A percentile compares a stretch with the other conserved stretches of the same genome.
Conservation (phyloP, 352 stramenopile genomes). For the Phytopythium ostracodes region DNA sequence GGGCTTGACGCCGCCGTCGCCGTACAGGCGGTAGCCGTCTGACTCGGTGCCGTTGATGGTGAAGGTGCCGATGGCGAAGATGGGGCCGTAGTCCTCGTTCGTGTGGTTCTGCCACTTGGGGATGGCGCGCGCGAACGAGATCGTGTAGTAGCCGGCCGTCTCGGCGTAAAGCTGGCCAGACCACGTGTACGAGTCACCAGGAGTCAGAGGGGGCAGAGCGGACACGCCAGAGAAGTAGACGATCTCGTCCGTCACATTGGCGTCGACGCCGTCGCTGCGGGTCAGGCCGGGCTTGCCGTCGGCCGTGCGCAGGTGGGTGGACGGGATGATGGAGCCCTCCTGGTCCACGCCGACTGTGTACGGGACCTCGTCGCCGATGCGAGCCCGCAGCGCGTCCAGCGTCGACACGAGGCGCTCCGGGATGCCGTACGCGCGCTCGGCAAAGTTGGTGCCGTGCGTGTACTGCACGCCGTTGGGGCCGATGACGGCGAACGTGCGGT, state of each 20-base stretch:
- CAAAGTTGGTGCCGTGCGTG: constrained; percentile 30
- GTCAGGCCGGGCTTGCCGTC: constrained; percentile 18
- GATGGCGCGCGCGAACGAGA: constrained; percentile 22
- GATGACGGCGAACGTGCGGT: constrained; percentile 21
- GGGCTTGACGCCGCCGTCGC: constrained; percentile 22
- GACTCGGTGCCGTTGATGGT: constrained; percentile 18
- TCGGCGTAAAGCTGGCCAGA: constrained; percentile 22
- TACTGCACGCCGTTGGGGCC: constrained; percentile 31
- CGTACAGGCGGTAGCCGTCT: constrained; percentile 22
- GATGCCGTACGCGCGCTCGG: constrained; percentile 25
- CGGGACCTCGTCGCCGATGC: constrained; percentile 19
- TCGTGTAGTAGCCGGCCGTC: constrained; percentile 24
- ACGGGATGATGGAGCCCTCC: constrained; percentile 25
- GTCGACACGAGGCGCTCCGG: constrained; percentile 22
- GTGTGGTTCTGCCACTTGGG: constrained; percentile 25
- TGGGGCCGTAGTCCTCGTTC: constrained; percentile 18
- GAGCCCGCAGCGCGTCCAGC: constrained; percentile 20
- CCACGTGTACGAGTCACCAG: constrained; percentile 24
- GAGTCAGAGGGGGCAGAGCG: constrained; percentile 5
- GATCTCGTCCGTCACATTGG: constrained; percentile 16
- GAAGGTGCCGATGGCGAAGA: constrained; percentile 17
- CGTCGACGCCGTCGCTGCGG: constrained; percentile 16
- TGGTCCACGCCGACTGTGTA: constrained; percentile 23
- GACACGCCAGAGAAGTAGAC: constrained; percentile 27
- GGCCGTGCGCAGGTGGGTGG: constrained; percentile 23